Evolutionary conservation across 345 rosid genomes (phyloP).

Genomic region (Salix caprea): DNA sequence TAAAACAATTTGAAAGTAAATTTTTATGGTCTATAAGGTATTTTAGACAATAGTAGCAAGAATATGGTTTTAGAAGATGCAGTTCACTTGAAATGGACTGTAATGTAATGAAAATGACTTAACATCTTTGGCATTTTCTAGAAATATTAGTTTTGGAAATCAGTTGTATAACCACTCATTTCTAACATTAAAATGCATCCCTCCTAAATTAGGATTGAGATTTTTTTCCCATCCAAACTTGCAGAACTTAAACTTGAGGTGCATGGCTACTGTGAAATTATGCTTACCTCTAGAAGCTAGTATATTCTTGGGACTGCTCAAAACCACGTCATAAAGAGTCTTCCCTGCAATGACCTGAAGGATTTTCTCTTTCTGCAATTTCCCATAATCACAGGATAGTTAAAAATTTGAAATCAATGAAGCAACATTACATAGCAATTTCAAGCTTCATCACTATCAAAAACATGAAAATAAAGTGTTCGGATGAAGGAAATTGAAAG

Average conservation of each 20-base stretch:
- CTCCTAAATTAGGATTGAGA: neutral
- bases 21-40: neutral
- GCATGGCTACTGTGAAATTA: neutral
- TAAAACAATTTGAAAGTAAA: too few species aligned
- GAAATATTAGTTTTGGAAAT: neutral
- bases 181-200: neutral
- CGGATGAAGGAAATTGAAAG: neutral
- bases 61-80: neutral
- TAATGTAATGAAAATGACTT: neutral
- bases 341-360: conserved; percentile 66
- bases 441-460: neutral
- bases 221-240: neutral
- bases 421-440: neutral
- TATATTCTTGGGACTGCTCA: conserved; percentile 60
- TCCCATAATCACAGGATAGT: neutral
- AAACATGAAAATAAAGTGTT: neutral
- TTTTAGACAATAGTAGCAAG: neutral
- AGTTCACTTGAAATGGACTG: neutral
- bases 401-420: neutral
- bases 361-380: conserved; percentile 54
- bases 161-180: neutral
- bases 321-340: conserved; percentile 68
- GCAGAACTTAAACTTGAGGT: neutral
- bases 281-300: conserved; percentile 78
- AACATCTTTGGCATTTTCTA: neutral